Conservation (phyloP, 192 early-diverging fungal genomes). For the Dissophora ornata region DNA sequence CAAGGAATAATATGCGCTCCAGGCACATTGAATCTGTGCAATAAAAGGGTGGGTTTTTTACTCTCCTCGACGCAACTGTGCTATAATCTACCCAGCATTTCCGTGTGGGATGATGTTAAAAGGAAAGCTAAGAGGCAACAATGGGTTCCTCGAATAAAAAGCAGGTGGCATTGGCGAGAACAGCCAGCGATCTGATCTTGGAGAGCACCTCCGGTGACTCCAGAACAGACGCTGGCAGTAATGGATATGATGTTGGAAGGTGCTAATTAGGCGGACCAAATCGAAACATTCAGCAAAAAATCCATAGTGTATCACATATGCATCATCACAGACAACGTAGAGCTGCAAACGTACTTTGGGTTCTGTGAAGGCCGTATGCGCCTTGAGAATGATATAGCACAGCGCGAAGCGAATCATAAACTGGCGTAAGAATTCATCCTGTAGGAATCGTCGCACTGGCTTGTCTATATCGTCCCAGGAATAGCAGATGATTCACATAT, state of each 20-base stretch:
- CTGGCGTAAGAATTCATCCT: constrained; percentile 93
- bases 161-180: constrained; percentile 59
- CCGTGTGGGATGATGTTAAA: too few species aligned
- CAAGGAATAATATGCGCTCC: too few species aligned
- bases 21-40: too few species aligned
- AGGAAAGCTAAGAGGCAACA: background rate
- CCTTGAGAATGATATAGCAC: constrained; percentile 72
- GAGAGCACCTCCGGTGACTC: constrained; percentile 69
- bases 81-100: too few species aligned
- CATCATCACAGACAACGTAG: too few species aligned
- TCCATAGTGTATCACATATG: too few species aligned
- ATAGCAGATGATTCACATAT: too few species aligned
- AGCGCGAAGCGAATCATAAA: constrained; percentile 89
- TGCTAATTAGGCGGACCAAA: constrained; percentile 55
- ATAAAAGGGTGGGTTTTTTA: too few species aligned
- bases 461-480: constrained; percentile 42
- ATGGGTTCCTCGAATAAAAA: constrained; percentile 55
- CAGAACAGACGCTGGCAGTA: constrained; percentile 68
- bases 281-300: too few species aligned
- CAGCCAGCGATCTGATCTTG: constrained; percentile 65
- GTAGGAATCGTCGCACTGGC: constrained; percentile 74
- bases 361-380: constrained; percentile 71
- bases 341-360: constrained; percentile 70
- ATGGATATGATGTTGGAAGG: constrained; percentile 71
- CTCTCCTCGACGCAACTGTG: too few species aligned